Percentiles rank a stretch among this genome's conserved stretches.
phyloP scores from a whole-genome alignment of 192 early-diverging fungal species.

The Coemansia sp. region DNA sequence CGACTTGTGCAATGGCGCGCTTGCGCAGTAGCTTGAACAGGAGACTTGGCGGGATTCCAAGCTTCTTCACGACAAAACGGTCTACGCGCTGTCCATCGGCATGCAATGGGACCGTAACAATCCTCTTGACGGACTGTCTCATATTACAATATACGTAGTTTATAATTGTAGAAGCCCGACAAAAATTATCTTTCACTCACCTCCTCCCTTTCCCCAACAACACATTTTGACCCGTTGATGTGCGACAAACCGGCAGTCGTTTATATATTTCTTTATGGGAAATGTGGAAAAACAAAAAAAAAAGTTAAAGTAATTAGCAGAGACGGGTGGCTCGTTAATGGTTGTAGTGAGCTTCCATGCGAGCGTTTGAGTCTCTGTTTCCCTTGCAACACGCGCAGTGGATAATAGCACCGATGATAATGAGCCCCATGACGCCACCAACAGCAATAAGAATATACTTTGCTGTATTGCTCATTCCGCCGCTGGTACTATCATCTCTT shows the following conservation, averaged over 20 bases:
- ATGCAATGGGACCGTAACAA: constrained; percentile 19
- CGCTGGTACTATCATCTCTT: not conserved
- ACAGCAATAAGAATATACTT: not conserved
- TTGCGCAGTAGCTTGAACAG: constrained; percentile 39
- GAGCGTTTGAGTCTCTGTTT: not conserved
- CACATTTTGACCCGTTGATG: not conserved
- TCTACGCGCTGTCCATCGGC: constrained; percentile 25
- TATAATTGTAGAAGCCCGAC: too few species aligned
- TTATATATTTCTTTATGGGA: not conserved
- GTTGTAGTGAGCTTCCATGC: not conserved
- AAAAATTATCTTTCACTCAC: too few species aligned
- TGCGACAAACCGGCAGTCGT: not conserved
- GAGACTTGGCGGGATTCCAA: constrained; percentile 11
- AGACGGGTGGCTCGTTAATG: not conserved
- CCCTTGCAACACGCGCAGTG: not conserved
- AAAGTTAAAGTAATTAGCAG: not conserved
- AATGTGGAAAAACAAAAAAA: not conserved
- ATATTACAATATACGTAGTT: not conserved
- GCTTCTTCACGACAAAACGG: constrained; percentile 12
- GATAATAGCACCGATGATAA: not conserved
- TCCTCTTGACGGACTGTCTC: not conserved
- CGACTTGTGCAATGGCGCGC: constrained; percentile 10
- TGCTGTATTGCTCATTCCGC: not conserved
- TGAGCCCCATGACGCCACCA: not conserved
- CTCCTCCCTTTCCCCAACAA: not conserved